phyloP scores from a whole-genome alignment of 1,284 basidiomycete species.

The Cutaneotrichosporon dermatis region DNA sequence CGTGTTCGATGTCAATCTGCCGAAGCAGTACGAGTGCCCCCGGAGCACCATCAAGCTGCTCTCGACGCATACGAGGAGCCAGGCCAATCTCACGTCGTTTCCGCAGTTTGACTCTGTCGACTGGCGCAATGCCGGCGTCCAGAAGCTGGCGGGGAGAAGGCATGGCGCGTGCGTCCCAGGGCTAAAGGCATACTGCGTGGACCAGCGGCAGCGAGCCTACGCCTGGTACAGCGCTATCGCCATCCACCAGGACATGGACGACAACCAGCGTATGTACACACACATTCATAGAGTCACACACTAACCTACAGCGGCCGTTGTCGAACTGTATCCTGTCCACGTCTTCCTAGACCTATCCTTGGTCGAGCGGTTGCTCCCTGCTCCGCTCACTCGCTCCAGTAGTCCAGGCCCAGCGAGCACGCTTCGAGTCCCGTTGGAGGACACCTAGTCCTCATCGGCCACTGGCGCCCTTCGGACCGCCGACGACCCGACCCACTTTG shows the following conservation, averaged over 20 bases:
- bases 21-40: constrained; percentile 38
- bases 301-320: constrained; percentile 18
- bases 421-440: background rate
- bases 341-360: constrained; percentile 66
- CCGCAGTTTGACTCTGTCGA: constrained; percentile 44
- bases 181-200: constrained; percentile 35
- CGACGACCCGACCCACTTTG: background rate
- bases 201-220: constrained; percentile 10
- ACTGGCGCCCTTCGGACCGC: background rate
- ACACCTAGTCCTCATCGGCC: background rate
- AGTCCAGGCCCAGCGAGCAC: constrained; percentile 16
- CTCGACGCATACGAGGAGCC: constrained; percentile 1
- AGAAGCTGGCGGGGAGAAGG: constrained; percentile 34
- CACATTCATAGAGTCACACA: background rate
- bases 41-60: constrained; percentile 18
- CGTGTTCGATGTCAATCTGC: constrained; percentile 43
- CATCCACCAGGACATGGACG: constrained; percentile 19
- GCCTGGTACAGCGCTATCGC: constrained; percentile 21
- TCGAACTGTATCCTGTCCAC: constrained; percentile 59
- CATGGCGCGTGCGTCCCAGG: constrained; percentile 35
- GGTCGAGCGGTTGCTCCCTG: constrained; percentile 48
- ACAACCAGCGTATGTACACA: background rate
- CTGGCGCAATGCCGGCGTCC: constrained; percentile 41
- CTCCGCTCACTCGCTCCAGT: constrained; percentile 33
- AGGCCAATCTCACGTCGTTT: constrained; percentile 20